A percentile compares a stretch with the other conserved stretches of the same genome.
These are phyloP conservation scores for Neurospora sp. DNA, from an alignment of 2,329 filamentous ascomycete genomes.

Conservation along the genomic window DNA sequence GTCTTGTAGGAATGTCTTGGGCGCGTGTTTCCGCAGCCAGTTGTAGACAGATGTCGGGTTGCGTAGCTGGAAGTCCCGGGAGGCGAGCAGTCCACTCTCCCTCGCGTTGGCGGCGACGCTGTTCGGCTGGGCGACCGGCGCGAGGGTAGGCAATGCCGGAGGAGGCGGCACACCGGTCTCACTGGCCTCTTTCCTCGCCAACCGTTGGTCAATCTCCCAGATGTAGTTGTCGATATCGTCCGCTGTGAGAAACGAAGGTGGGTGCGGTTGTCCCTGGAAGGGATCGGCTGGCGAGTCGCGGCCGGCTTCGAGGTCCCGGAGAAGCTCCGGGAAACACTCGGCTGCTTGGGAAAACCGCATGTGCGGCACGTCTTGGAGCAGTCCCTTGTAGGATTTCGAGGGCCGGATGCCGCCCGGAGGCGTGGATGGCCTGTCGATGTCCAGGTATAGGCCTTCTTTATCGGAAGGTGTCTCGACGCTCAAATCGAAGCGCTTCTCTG, in stretches of 20 bases:
- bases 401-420: constrained; percentile 32
- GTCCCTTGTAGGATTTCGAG: constrained; percentile 37
- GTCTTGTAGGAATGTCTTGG: constrained; percentile 76
- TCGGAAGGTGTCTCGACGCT: constrained; percentile 36
- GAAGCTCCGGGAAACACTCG: constrained; percentile 50
- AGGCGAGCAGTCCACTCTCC: constrained; percentile 28
- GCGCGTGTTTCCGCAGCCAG: constrained; percentile 80
- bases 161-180: constrained; percentile 18
- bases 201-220: constrained; percentile 46
- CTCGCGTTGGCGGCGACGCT: constrained; percentile 26
- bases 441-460: constrained; percentile 53
- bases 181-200: constrained; percentile 32
- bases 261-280: constrained; percentile 42
- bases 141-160: constrained; percentile 36
- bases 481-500: constrained; percentile 66
- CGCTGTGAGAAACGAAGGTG: constrained; percentile 56
- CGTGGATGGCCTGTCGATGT: constrained; percentile 69
- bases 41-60: constrained; percentile 93
- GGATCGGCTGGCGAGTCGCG: constrained; percentile 31
- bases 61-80: constrained; percentile 45
- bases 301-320: constrained; percentile 37
- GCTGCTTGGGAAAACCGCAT: constrained; percentile 42
- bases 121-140: constrained; percentile 34
- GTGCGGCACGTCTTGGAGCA: constrained; percentile 44
- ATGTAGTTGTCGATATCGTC: constrained; percentile 68